Conservation (phyloP, 169 alveolate genomes). For the Plasmodium inui region DNA sequence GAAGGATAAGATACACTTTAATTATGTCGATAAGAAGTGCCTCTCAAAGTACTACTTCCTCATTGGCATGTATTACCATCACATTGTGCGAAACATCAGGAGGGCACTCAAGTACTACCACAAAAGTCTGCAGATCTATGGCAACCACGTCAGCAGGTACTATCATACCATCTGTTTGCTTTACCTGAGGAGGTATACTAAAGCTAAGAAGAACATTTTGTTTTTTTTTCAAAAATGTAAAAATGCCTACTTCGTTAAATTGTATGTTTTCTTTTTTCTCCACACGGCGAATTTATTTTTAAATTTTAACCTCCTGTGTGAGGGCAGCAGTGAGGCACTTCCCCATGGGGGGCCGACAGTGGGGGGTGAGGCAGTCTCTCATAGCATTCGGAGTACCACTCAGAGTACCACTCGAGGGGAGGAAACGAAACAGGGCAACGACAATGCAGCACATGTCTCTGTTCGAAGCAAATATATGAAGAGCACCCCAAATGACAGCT, state of each 20-base stretch:
- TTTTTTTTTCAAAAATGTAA: slow-evolving; percentile 19
- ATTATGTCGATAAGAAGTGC: slow-evolving; percentile 33
- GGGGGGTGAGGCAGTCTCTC: neutral
- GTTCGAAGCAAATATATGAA: slow-evolving; percentile 33
- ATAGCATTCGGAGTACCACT: neutral
- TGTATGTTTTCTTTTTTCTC: slow-evolving; percentile 34
- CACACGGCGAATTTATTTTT: slow-evolving; percentile 59
- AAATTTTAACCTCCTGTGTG: slow-evolving; percentile 41
- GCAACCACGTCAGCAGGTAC: slow-evolving; percentile 14
- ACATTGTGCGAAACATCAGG: slow-evolving; percentile 38
- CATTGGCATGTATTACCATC: slow-evolving; percentile 60
- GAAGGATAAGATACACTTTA: slow-evolving; percentile 52
- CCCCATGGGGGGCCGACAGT: neutral
- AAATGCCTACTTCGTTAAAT: slow-evolving; percentile 58
- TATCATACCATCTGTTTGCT: slow-evolving; percentile 50
- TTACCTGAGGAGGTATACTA: slow-evolving; percentile 33
- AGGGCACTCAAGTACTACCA: slow-evolving; percentile 39
- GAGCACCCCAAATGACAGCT: neutral
- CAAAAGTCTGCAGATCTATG: slow-evolving; percentile 45
- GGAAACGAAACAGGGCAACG: neutral
- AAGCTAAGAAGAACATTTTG: slow-evolving; percentile 38
- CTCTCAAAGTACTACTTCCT: slow-evolving; percentile 54
- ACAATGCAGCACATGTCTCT: neutral
- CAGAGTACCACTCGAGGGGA: neutral
- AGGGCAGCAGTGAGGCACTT: neutral